Base-by-base conservation (phyloP, 2,329 filamentous ascomycete species). In the Xylariaceae sp. region DNA sequence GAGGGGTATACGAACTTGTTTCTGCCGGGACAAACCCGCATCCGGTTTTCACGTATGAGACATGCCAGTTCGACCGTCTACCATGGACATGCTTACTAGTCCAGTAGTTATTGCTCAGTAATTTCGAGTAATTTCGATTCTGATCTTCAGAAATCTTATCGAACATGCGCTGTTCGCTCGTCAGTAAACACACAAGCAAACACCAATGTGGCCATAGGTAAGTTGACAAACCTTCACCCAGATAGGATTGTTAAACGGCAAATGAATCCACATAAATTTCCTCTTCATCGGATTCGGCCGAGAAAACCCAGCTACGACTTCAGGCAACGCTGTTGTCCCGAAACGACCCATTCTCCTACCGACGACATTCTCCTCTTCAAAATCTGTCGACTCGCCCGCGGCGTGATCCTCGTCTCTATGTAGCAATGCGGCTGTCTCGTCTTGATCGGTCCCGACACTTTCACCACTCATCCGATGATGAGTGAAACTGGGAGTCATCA, bases 231-330 rank as follows among this genome's bases (percentile, higher is more conserved):
- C 79, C 71, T 79, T 80, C 2, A 82, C 80, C 80, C 80, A 83
- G 0, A 76, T 73, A 0, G 80, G 78, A 50, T 83, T 82, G 6
- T 79, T 83, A 31, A 76, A 82, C 0, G 80, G 77, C 19, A 80
- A 60, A 65, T 83, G 80, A 46, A 83, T 74, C 80, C 80, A 83
- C 61, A 78, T 75, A 60, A 82, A 82, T 63, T 77, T 80, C 29
- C 76, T 73, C 53, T 64, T 64, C 2, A 61, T 57, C 1, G 70
- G 68, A 47, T 72, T 65, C 0, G 73, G 73, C 30, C 73, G 63
- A 3, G 72, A 73, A 58, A 75, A 75, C 0, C 73, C 73, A 1
- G 72, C 72, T 0, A 68, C 65, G 39, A 69, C 55, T 32, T 73
- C 69, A 11, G 68, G 64, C 3, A 69, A 48, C 4, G 62, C 61